Evolutionary conservation across 1,284 basidiomycete genomes (phyloP).

Genomic region (Takashimella koratensis): DNA sequence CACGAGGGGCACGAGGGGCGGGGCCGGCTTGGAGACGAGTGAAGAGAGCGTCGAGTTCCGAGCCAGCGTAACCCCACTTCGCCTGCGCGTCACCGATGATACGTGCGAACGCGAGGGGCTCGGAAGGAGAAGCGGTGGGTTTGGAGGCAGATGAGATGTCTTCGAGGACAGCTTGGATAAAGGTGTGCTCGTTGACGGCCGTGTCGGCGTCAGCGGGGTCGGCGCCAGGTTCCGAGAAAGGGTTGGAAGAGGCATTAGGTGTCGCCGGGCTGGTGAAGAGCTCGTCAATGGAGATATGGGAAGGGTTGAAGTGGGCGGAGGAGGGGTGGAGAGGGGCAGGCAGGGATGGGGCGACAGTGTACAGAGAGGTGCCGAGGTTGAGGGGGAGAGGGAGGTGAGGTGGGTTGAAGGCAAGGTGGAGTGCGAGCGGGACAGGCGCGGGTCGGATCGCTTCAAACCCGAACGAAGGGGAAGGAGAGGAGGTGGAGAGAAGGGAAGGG

Average conservation of each 20-base stretch:
- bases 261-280: background rate
- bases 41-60: background rate
- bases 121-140: background rate
- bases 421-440: background rate
- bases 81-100: background rate
- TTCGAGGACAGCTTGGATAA: conserved; percentile 3
- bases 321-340: background rate
- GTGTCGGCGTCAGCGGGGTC: conserved; percentile 1
- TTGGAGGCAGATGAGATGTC: conserved; percentile 1
- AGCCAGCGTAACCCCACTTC: background rate
- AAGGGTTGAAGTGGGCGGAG: background rate
- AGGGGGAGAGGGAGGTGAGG: conserved; percentile 34
- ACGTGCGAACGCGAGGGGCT: background rate
- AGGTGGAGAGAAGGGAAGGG: background rate
- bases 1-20: too few relatives aligned
- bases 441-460: background rate
- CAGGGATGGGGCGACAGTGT: conserved; percentile 1
- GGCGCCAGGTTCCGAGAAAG: background rate
- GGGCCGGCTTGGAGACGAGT: background rate
- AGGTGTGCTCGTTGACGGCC: conserved; percentile 8
- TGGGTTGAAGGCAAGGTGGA: conserved; percentile 34
- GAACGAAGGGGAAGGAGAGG: background rate
- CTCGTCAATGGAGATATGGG: background rate
- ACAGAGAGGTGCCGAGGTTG: conserved; percentile 22
- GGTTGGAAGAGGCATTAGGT: background rate